Percentiles rank a stretch among this genome's conserved stretches.
Conservation (phyloP, 257 asterid genomes). For the Solanum microdontum region DNA sequence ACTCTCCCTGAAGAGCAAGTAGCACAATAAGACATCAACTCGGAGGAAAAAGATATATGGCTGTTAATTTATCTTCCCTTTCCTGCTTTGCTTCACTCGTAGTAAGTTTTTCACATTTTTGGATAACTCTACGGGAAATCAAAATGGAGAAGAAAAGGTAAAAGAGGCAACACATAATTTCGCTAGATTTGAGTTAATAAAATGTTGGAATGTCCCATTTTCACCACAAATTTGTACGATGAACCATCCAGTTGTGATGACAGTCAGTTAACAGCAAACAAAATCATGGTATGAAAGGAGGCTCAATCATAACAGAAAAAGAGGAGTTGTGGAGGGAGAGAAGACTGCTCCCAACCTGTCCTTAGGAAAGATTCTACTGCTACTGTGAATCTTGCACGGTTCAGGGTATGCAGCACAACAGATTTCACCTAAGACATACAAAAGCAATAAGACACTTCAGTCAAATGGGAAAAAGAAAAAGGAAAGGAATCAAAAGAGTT, state of each 20-base stretch:
- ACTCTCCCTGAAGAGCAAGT: conserved; percentile 63
- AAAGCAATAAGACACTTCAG: neutral
- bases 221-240: neutral
- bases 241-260: neutral
- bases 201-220: neutral
- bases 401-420: conserved; percentile 83
- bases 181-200: neutral
- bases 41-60: neutral
- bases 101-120: neutral
- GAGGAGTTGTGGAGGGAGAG: neutral
- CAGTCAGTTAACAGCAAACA: neutral
- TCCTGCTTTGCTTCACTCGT: neutral
- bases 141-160: neutral
- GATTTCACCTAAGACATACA: conserved; percentile 61
- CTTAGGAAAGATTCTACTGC: conserved; percentile 88
- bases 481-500: neutral
- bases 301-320: neutral
- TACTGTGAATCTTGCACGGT: conserved; percentile 92
- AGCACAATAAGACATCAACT: conserved; percentile 4
- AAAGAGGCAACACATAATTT: neutral
- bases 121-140: neutral
- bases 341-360: conserved; percentile 42
- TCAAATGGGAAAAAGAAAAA: neutral
- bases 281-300: neutral
- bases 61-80: neutral